Base-by-base conservation (phyloP, 495 filamentous ascomycete genomes). In the Massariosphaeria phaeospora region DNA sequence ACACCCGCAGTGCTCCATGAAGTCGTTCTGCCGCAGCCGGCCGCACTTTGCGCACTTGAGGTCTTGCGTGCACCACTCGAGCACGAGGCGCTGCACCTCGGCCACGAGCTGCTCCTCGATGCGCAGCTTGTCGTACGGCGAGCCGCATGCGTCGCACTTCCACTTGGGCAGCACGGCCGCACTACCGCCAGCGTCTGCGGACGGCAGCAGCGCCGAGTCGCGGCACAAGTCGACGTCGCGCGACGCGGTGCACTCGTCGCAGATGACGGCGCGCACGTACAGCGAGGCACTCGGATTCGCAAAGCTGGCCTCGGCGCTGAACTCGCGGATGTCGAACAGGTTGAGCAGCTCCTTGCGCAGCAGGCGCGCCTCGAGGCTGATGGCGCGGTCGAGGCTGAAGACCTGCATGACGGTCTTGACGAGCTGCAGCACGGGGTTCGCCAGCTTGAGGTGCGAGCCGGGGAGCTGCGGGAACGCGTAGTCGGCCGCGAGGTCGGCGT, bases 1-100 rank as follows among this genome's bases (percentile, higher is more conserved):
- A 73, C 93, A 98, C 23, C 84, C 84, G 68, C 93, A 98, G 71
- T 97, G 91, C 70, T 97, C 93, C 83, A 90, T 85, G 66, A 97
- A 94, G 62, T 95, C 93, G 72, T 93, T 96, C 34, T 85, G 76
- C 69, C 89, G 76, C 29, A 88, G 59, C 40, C 73, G 71, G 6
- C 72, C 71, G 66, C 85, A 89, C 64, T 82, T 81, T 26, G 66
- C 75, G 57, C 93, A 98, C 67, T 89, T 89, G 39, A 97, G 71
- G 69, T 98, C 93, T 75, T 97, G 93, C 20, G 82, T 85, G 52
- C 80, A 79, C 88, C 95, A 97, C 65, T 84, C 81, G 26, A 84
- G 80, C 8, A 90, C 75, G 57, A 85, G 66, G 38, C 77, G 80
- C 59, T 95, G 82, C 31, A 95, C 81, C 34, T 86, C 79, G 0